Conservation (phyloP, 2,329 filamentous ascomycete genomes). For the Fusarium clavum region DNA sequence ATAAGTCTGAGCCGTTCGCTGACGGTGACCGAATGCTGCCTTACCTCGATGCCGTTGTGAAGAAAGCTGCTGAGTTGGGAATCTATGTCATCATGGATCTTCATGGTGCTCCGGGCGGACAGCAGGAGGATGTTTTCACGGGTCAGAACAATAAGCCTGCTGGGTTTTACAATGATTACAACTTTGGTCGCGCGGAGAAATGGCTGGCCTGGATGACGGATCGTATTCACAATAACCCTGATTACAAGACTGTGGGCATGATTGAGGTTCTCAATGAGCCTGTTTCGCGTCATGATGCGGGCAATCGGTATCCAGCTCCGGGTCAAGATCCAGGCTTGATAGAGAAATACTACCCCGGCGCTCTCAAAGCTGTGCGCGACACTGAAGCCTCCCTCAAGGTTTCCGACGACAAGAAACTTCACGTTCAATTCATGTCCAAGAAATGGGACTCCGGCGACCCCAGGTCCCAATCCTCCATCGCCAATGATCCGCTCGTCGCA, state of each 20-base stretch:
- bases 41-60: slow-evolving; percentile 29
- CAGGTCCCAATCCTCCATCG: slow-evolving; percentile 2
- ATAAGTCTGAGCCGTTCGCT: slow-evolving; percentile 34
- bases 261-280: slow-evolving; percentile 37
- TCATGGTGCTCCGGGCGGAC: slow-evolving; percentile 31
- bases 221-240: slow-evolving; percentile 27
- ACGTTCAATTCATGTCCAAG: slow-evolving; percentile 38
- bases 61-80: slow-evolving; percentile 29
- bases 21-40: slow-evolving; percentile 32
- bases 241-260: slow-evolving; percentile 15
- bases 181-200: slow-evolving; percentile 34
- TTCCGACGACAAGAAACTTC: slow-evolving; percentile 15
- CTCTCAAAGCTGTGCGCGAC: slow-evolving; percentile 28
- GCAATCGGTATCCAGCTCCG: slow-evolving; percentile 27
- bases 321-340: slow-evolving; percentile 29
- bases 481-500: slow-evolving; percentile 10
- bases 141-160: slow-evolving; percentile 34
- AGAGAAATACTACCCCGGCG: slow-evolving; percentile 26
- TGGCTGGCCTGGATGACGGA: slow-evolving; percentile 38
- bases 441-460: slow-evolving; percentile 37
- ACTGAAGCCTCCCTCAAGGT: neutral
- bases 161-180: slow-evolving; percentile 33
- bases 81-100: slow-evolving; percentile 38
- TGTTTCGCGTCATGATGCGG: slow-evolving; percentile 20
- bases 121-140: slow-evolving; percentile 35